Evolutionary conservation across 345 rosid species (phyloP), one percentile per base, ranked within the genome.

Genomic region (Aurinia saxatilis): DNA sequence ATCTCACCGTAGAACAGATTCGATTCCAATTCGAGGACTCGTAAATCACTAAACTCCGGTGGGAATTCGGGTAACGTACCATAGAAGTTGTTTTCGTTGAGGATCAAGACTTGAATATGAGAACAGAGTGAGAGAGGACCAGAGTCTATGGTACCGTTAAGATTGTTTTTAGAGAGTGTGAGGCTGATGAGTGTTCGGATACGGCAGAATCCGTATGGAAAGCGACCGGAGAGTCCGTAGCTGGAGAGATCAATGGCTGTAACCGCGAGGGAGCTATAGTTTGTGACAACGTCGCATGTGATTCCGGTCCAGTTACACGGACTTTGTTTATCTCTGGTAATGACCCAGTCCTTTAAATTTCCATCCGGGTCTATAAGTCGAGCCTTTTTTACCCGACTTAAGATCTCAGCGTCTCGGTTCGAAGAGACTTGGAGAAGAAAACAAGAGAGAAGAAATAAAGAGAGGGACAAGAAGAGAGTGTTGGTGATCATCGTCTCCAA

Each of bases 261-360:
- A 48, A 89, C 87, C 6, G 79, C 17, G 36, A 63, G 5, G 16
- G 78, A 82, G 1, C 70, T 49, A 7, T 39, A 36, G 48, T 69
- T 80, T 0, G 10, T 68, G 44, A 45, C 0, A 8, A n/a, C n/a
- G n/a, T 77, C 77, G 64, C 95, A 89, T 36, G 71, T 48, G 30
- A 86, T 60, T 65, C 95, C 96, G 1, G 83, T 75, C 91, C 93
- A 89, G 31, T 82, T 77, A 69, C 96, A 89, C 0, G 85, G 82
- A 45, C 36, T 75, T 10, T 16, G 76, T 15, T 56, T 65, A 25
- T 47, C 72, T 41, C 67, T 16, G 34, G 31, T 57, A n/a, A 64
- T 19, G 60, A 70, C 77, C 96, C 96, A 89, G 65, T 78, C 77
- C 17, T 27, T 25, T 21, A 89, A 78, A 3, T 55, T 68, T 5